Evolutionary conservation across 2,329 filamentous ascomycete genomes (phyloP), one percentile per base, ranked within the genome.

Genomic region (Hypoxylon sp.): DNA sequence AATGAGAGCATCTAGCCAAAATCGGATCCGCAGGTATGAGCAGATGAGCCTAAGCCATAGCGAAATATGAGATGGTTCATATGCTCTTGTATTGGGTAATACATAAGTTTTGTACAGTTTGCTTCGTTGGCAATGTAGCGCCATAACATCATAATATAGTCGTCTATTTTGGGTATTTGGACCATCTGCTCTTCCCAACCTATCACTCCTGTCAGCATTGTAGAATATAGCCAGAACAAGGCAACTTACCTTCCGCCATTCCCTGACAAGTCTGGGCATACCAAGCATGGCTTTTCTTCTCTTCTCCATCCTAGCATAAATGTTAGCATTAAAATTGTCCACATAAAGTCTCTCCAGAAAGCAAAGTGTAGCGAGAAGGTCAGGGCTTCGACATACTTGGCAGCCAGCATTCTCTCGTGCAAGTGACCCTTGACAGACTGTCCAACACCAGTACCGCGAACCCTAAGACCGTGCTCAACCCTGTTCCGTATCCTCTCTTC

Each of bases 401-500:
- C 85, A 82, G 92, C 91, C 84, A 98, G 84, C 76, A 91, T 92
- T 79, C 96, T 89, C 86, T 99, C 96, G 89, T 94, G 93, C 75
- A 89, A 87, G 82, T 98, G 95, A 80, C 96, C 96, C 91, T 98
- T 99, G 80, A 98, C 95, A 81, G 87, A 90, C 82, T 98, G 91
- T 64, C 94, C 95, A 73, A 93, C 90, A 85, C 96, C 95, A 1
- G 95, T 98, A 75, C 95, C 95, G 88, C 94, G 95, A 65, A 98
- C 92, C 69, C 91, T 87, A 80, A 97, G 79, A 54, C 94, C 95
- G 71, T 91, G 87, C 84, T 97, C 92, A 65, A 93, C 88, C 64
- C 93, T 85, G 79, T 89, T 88, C 75, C 88, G 86, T 76, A 94
- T 87, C 79, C 86, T 89, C 78, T 88, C 87, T 73, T 90, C 91